Percentiles rank a stretch among this genome's conserved stretches.
phyloP scores from a whole-genome alignment of 495 filamentous ascomycete genomes.

The Trichoderma virens region DNA sequence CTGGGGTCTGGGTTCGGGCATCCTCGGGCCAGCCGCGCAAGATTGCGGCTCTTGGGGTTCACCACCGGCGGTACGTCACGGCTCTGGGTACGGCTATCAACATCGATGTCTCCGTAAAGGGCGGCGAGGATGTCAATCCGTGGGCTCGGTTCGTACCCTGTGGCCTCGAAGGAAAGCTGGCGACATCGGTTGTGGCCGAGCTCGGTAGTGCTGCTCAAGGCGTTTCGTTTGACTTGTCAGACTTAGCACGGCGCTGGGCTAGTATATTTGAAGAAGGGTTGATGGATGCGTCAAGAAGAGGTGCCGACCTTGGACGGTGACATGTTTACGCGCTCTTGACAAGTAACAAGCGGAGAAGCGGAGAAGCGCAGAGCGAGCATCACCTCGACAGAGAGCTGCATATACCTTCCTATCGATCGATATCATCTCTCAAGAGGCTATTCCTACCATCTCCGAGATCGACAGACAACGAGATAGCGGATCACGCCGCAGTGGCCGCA shows the following conservation, averaged over 20 bases:
- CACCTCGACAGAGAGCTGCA: too few relatives aligned
- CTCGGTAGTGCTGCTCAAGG: constrained; percentile 10
- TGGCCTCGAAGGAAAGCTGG: constrained; percentile 68
- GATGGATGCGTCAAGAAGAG: not conserved
- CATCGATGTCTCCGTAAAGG: constrained; percentile 44
- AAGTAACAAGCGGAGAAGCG: not conserved
- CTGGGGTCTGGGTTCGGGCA: constrained; percentile 70
- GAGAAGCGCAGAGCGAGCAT: too few relatives aligned
- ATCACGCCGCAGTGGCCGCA: not conserved
- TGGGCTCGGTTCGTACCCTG: constrained; percentile 72
- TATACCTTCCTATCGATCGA: too few relatives aligned
- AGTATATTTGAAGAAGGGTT: constrained; percentile 3
- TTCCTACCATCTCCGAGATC: too few relatives aligned
- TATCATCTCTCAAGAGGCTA: too few relatives aligned
- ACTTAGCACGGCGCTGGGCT: constrained; percentile 43
- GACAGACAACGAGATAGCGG: not conserved
- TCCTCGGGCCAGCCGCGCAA: constrained; percentile 43
- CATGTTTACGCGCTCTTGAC: not conserved
- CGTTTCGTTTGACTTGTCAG: constrained; percentile 39
- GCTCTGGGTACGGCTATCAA: constrained; percentile 84
- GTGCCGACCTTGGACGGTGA: not conserved
- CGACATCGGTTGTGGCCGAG: constrained; percentile 54
- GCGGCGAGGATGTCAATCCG: constrained; percentile 23
- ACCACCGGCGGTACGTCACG: constrained; percentile 75
- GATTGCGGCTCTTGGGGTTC: constrained; percentile 84